These are phyloP conservation scores for Chalaropsis thielavioides DNA, from an alignment of 2,329 filamentous ascomycete species.

Conservation along the genomic window DNA sequence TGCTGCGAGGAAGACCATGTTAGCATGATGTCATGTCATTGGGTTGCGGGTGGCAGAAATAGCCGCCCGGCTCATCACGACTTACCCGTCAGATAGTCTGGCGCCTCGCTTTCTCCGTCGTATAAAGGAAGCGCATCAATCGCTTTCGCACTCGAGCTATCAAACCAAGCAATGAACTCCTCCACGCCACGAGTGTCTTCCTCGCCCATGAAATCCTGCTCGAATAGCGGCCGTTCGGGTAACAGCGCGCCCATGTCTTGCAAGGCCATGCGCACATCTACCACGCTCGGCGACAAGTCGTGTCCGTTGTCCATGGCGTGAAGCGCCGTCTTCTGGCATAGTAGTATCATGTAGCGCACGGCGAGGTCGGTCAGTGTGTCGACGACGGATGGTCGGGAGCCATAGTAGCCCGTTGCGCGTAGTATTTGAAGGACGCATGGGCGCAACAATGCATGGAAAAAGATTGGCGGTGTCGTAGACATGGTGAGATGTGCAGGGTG, in stretches of 20 bases:
- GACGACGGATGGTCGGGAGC: conserved; percentile 64
- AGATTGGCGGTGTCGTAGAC: conserved; percentile 32
- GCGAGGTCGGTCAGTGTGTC: conserved; percentile 81
- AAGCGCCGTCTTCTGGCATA: conserved; percentile 57
- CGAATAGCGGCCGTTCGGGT: conserved; percentile 50
- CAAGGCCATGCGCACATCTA: conserved; percentile 74
- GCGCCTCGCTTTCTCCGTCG: conserved; percentile 48
- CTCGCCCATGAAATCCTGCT: conserved; percentile 54
- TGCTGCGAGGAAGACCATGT: conserved; percentile 30
- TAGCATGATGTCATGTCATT: conserved; percentile 11
- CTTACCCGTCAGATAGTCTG: conserved; percentile 54
- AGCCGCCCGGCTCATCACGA: not conserved
- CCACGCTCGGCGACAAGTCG: conserved; percentile 37
- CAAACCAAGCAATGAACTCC: conserved; percentile 66
- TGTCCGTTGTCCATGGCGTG: conserved; percentile 57
- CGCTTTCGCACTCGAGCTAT: conserved; percentile 58
- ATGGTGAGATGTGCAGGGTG: conserved; percentile 23
- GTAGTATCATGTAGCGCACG: conserved; percentile 60
- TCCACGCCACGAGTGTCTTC: conserved; percentile 68
- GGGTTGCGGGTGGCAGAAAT: not conserved
- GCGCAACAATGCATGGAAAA: conserved; percentile 63
- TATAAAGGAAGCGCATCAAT: conserved; percentile 68
- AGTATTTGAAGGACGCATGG: conserved; percentile 83
- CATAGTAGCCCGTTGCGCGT: conserved; percentile 78
- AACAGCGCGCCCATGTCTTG: conserved; percentile 64